Evolutionary conservation across 2,329 filamentous ascomycete species (phyloP), one percentile per base, ranked within the genome.

Genomic region (Thielaviopsis ethacetica): DNA sequence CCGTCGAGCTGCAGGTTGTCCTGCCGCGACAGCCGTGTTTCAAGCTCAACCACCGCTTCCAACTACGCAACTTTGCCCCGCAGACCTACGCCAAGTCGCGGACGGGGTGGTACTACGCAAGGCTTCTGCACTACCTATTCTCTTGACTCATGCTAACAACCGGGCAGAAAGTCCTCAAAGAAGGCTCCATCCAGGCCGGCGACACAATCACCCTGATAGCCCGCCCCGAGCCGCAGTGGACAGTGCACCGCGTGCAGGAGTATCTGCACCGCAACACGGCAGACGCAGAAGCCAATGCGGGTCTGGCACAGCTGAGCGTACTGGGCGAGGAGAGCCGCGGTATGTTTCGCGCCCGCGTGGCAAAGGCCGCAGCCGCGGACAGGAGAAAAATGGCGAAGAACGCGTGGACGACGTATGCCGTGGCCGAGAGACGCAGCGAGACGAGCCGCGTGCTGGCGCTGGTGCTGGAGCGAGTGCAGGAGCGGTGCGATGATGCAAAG

Each of bases 21-120:
- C 70, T 84, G 24, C 82, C 82, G 0, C 75, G 83, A 17, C 77
- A 81, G 63, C 83, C 83, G 10, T 85, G 83, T 69, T 85, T 79
- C 70, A 86, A 85, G 66, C 74, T 86, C 9, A 86, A 85, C 65
- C 82, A 85, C 64, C 79, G 82, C 1, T 86, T 86, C 67, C 73
- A 77, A 38, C 70, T 83, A 10, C 80, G 79, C 64, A 77, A 82
- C 62, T 84, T 85, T 67, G 79, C 82, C 3, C 76, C 76, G 0
- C 71, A 74, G 21, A 78, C 80, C 0, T 82, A 79, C 68, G 73
- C 75, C 62, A 71, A 71, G 1, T 78, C 78, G 60, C 75, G 82
- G 1, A 84, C 81, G 0, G 83, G 83, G 0, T 86, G 82, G 82
- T 79, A 84, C 65, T 85, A 84, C 63, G 54, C 41, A 47, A 24